Base-by-base conservation (phyloP, 345 rosid species). In the Acer campestre region DNA sequence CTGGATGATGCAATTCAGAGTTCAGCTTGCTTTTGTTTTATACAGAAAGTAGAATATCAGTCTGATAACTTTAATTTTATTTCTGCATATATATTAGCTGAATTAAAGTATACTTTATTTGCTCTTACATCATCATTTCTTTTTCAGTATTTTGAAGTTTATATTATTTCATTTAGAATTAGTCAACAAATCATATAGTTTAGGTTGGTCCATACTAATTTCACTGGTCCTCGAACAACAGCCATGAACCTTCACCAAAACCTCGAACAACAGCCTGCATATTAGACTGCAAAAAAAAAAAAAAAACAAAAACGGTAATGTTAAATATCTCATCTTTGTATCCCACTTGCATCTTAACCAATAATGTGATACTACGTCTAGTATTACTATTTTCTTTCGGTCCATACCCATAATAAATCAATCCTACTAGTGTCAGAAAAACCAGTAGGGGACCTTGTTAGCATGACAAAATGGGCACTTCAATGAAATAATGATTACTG, bases 381-480 rank as follows among this genome's bases (percentile, higher is more conserved):
- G 38, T 35, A 35, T 35, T 35, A 4, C 6, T 35, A 35, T 35
- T 35, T 4, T 35, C 38, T 4, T 35, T 35, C 6, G 25, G 59
- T 29, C 29, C 3, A 31, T 4, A n/a, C 35, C n/a, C 14, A 0
- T 1, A 7, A 20, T 46, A 58, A 56, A 59, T 20, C 35, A 7
- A 35, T 12, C 14, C 55, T 53, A 73, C 55, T 0, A 35, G 22
- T 22, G 8, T 14, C 8, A 58, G 55, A 38, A 31, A 49, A 49
- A 23, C 44, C 61, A 51, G 61, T 51, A 31, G 46, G n/a, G 70
- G 78, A 65, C 71, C 63, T 75, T 59, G 14, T 22, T 58, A 44
- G n/a, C 38, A 40, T 31, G 71, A 75, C 51, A 53, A 66, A 74
- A 48, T 25, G 77, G 46, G 27, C 59, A 17, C 17, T 38, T 73